Conservation (phyloP, 371 early-diverging fungal species). For the Syncephalastrum racemosum region DNA sequence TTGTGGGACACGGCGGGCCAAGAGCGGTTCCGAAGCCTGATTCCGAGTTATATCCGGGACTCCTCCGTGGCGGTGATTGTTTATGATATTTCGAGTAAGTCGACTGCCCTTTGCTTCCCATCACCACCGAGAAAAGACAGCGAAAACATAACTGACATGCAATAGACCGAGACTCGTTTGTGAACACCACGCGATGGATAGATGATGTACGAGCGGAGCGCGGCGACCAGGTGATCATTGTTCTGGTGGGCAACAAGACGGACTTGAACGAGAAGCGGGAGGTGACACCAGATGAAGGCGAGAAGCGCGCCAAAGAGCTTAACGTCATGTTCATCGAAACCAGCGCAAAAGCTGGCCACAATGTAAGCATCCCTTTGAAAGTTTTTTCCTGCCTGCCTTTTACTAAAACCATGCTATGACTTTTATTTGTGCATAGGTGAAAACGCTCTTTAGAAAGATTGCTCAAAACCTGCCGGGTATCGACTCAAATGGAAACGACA, state of each 20-base stretch:
- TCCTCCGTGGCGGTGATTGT: constrained; percentile 98
- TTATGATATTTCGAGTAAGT: constrained; percentile 89
- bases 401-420: not conserved
- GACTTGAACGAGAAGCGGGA: constrained; percentile 95
- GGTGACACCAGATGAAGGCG: constrained; percentile 96
- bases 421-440: constrained; percentile 46
- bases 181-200: constrained; percentile 97
- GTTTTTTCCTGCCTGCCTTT: not conserved
- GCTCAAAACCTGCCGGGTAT: constrained; percentile 93
- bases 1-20: constrained; percentile 99
- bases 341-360: constrained; percentile 94
- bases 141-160: not conserved
- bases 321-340: constrained; percentile 97
- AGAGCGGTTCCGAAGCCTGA: constrained; percentile 95
- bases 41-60: constrained; percentile 98
- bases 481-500: constrained; percentile 58
- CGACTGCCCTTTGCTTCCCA: too few species aligned
- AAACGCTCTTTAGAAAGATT: constrained; percentile 93
- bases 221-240: constrained; percentile 95
- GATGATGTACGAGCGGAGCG: constrained; percentile 97
- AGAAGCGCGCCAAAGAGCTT: constrained; percentile 91
- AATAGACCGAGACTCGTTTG: constrained; percentile 87
- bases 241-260: constrained; percentile 99
- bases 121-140: not conserved
- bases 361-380: constrained; percentile 41